Percentiles rank a stretch among this genome's conserved stretches.
Conservation (phyloP, 1,284 basidiomycete species). For the Cryptococcus jaspeensis region DNA sequence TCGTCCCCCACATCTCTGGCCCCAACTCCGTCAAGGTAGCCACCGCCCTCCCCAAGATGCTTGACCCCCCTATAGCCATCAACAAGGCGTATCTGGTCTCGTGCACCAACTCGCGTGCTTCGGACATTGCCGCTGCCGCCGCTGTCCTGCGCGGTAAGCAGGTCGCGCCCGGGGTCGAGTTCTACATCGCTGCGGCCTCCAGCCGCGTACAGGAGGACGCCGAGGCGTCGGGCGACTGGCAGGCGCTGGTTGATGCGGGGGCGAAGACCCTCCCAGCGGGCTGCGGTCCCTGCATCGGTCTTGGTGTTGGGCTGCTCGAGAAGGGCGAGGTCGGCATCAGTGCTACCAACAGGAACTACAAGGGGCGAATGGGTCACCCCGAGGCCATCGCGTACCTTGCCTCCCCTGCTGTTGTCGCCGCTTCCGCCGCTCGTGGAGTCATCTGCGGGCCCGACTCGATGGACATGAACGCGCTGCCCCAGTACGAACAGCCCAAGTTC, state of each 20-base stretch:
- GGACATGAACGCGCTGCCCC: constrained; percentile 60
- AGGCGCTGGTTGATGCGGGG: constrained; percentile 76
- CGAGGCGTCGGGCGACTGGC: constrained; percentile 85
- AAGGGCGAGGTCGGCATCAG: constrained; percentile 95
- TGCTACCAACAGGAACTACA: constrained; percentile 98
- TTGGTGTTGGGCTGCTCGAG: constrained; percentile 87
- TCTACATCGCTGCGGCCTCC: constrained; percentile 95
- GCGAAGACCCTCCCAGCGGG: constrained; percentile 92
- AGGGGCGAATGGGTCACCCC: constrained; percentile 96
- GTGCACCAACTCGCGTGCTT: constrained; percentile 96
- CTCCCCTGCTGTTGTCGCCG: constrained; percentile 94
- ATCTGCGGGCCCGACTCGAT: constrained; percentile 81
- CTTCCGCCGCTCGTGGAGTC: constrained; percentile 86
- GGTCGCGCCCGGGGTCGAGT: constrained; percentile 87
- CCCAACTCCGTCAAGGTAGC: constrained; percentile 98
- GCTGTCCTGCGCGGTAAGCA: constrained; percentile 80
- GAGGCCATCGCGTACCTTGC: constrained; percentile 94
- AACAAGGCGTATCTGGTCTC: constrained; percentile 98
- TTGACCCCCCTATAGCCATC: constrained; percentile 73
- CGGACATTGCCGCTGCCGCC: constrained; percentile 90
- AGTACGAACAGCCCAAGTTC: constrained; percentile 51
- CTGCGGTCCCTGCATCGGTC: constrained; percentile 96
- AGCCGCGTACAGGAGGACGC: constrained; percentile 88
- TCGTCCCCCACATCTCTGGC: constrained; percentile 93
- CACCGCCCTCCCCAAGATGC: constrained; percentile 80